phyloP scores from a whole-genome alignment of 73 alveolate genomes.

The Halteria grandinella region DNA sequence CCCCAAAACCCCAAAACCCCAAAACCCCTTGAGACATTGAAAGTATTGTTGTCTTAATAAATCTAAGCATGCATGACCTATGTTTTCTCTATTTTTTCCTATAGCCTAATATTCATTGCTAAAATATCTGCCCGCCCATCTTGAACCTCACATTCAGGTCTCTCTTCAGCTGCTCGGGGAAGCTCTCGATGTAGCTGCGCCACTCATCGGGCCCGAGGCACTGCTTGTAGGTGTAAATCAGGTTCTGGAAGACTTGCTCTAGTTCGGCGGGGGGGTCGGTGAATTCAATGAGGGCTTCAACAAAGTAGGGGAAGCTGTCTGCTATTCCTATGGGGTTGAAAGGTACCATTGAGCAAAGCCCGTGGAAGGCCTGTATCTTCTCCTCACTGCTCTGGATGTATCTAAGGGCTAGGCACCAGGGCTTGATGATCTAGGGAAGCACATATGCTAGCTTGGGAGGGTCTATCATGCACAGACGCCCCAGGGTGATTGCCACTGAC shows the following conservation, averaged over 20 bases:
- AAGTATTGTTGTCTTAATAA: no score
- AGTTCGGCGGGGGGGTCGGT: conserved; percentile 47
- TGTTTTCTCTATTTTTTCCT: no score
- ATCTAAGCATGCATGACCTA: no score
- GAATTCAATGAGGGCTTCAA: conserved; percentile 60
- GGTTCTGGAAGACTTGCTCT: conserved; percentile 15
- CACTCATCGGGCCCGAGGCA: conserved; percentile 43
- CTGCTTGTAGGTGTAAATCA: conserved; percentile 37
- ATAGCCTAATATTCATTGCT: no score
- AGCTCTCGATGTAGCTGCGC: conserved; percentile 25
- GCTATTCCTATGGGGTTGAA: conserved; percentile 55
- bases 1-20: no score
- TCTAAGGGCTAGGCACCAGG: conserved; percentile 65
- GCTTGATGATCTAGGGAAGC: conserved; percentile 41
- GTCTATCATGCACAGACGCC: conserved; percentile 34
- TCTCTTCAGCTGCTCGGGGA: conserved; percentile 22
- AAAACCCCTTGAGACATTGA: no score
- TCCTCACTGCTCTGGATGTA: conserved; percentile 38
- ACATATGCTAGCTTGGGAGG: conserved; percentile 12
- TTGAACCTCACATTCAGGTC: conserved; percentile 11
- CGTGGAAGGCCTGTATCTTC: conserved; percentile 54
- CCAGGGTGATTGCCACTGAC: conserved; percentile 47
- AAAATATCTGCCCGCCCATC: no score
- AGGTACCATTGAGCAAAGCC: conserved; percentile 58
- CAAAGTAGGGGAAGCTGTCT: conserved; percentile 51